Evolutionary conservation across 805 yeast genomes (phyloP).

Genomic region (Geotrichum ghanense): DNA sequence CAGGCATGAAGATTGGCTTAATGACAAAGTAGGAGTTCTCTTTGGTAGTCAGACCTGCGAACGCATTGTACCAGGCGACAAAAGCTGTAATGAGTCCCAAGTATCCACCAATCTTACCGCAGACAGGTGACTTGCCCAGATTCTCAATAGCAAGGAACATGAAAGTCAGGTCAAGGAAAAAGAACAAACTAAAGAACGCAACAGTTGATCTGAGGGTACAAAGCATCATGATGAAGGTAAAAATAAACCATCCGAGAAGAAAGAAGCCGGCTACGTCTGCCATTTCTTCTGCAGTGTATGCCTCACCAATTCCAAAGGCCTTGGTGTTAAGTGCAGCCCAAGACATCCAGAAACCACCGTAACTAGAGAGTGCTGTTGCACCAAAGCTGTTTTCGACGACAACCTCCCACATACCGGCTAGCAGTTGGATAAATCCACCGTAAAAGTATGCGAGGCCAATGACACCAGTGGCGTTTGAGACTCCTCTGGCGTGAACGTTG

Average conservation of each 20-base stretch:
- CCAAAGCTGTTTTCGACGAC: constrained; percentile 57
- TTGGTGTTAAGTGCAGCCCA: constrained; percentile 45
- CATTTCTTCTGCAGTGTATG: constrained; percentile 34
- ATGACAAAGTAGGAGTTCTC: constrained; percentile 51
- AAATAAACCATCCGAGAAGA: constrained; percentile 49
- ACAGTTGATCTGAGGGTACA: constrained; percentile 55
- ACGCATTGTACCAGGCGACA: constrained; percentile 61
- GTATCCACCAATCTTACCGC: constrained; percentile 48
- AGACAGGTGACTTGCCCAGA: constrained; percentile 33
- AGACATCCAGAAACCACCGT: constrained; percentile 55
- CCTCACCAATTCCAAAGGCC: constrained; percentile 37
- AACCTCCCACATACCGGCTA: constrained; percentile 61
- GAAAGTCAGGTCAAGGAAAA: constrained; percentile 42
- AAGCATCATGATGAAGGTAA: constrained; percentile 40
- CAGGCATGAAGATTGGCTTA: constrained; percentile 42
- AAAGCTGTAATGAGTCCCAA: constrained; percentile 51
- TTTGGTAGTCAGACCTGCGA: constrained; percentile 53
- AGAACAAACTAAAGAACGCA: constrained; percentile 46
- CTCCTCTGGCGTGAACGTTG: constrained; percentile 48
- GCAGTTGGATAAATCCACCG: constrained; percentile 49
- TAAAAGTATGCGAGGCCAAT: constrained; percentile 54
- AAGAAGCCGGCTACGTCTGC: constrained; percentile 47
- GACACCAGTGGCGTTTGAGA: constrained; percentile 39
- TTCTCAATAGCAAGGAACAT: constrained; percentile 37
- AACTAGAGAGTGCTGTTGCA: constrained; percentile 34